Percentiles rank a stretch among this genome's conserved stretches.
Evolutionary conservation across 805 yeast species (phyloP).

Genomic region (Pichia rugopelliculosa): DNA sequence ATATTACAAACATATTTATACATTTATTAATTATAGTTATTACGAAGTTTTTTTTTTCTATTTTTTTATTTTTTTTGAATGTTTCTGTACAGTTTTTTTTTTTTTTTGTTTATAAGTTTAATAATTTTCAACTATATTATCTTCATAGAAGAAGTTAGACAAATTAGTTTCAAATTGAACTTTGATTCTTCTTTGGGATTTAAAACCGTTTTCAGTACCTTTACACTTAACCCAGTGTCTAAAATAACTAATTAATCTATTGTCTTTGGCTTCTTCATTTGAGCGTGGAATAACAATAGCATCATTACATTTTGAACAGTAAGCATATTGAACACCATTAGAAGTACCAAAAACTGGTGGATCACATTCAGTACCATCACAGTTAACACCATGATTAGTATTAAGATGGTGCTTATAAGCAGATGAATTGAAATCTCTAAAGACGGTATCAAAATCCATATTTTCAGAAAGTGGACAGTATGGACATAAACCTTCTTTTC

Average conservation of each 20-base stretch:
- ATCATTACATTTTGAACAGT: slow-evolving; percentile 2
- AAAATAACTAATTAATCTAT: slow-evolving; percentile 3
- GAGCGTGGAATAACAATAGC: neutral
- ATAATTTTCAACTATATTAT: neutral
- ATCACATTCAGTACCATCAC: slow-evolving; percentile 25
- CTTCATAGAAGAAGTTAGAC: neutral
- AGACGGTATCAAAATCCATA: slow-evolving; percentile 5
- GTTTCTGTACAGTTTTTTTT: neutral
- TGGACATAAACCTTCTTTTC: slow-evolving; percentile 26
- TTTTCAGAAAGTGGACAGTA: slow-evolving; percentile 18
- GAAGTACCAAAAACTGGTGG: slow-evolving; percentile 14
- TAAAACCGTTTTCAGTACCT: neutral
- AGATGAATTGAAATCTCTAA: slow-evolving; percentile 20
- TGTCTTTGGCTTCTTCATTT: neutral
- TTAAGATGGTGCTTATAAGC: slow-evolving; percentile 28
- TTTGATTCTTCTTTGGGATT: neutral
- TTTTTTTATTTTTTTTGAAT: neutral
- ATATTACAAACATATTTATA: neutral
- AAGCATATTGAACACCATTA: neutral
- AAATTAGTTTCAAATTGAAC: neutral
- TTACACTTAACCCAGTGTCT: slow-evolving; percentile 1
- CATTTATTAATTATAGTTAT: too few relatives aligned
- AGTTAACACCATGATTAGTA: slow-evolving; percentile 28
- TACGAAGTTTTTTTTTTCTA: neutral
- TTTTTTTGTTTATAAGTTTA: neutral